Evolutionary conservation across 108 stramenopile species (phyloP), one percentile per base, ranked within the genome.

Genomic region (Epithemia pelagica): DNA sequence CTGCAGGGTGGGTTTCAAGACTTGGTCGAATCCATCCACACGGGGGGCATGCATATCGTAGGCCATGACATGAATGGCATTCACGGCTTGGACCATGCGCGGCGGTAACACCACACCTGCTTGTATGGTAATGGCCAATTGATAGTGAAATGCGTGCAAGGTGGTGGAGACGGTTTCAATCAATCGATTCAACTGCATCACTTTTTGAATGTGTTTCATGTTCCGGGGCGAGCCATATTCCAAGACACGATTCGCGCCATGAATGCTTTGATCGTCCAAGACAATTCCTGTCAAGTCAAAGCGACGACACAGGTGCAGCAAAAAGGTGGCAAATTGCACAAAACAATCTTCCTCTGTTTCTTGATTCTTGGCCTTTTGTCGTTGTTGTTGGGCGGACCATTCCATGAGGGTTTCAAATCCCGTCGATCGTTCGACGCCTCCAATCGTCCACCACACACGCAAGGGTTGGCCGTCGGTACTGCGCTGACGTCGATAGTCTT

Each of bases 11-110:
- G 37, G 37, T 62, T 64, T 65, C 0, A 22, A 0, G 37, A 19
- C 18, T n/a, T 19, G 21, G 20, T 54, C 52, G 5, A 56, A 30
- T 25, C 64, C 24, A 23, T 54, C 25, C 3, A 67, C 67, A 59
- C 68, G 67, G 58, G 63, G 56, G 29, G 58, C 52, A 30, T 55
- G 22, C 81, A 91, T 81, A 65, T 91, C 90, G 67, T 91, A 91
- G 19, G 86, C 64, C 90, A 88, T 88, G 5, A 88, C 61, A 71
- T 88, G 73, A 30, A 91, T 67, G 30, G 77, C 76, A 66, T 88
- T 83, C 22, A 91, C 59, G 3, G 10, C 23, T 30, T 74, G 30
- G 32, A 69, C 83, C 2, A 85, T 62, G 0, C 52, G 30, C 18
- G 58, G 20, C 28, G 76, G 67, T 10, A 85, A 70, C 21, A 32